Evolutionary conservation across 2,329 filamentous ascomycete genomes (phyloP).

Genomic region (Fusarium sp.): DNA sequence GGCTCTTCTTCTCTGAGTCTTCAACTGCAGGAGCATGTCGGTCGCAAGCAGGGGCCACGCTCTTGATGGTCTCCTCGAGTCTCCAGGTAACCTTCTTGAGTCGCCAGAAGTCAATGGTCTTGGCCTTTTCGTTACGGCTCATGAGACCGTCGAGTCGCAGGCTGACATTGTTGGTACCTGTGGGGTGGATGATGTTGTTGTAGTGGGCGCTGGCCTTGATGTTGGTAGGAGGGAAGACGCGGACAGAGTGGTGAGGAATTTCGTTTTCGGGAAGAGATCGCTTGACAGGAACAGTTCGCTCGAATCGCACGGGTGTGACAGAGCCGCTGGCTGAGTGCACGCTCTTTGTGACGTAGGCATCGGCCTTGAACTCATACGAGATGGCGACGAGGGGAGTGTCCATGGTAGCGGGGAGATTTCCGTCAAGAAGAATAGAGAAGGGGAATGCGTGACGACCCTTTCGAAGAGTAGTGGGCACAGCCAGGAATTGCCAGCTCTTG

Average conservation of each 20-base stretch:
- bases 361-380: slow-evolving; percentile 81
- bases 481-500: slow-evolving; percentile 82
- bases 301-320: slow-evolving; percentile 69
- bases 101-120: slow-evolving; percentile 84
- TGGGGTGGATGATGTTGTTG: slow-evolving; percentile 85
- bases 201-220: slow-evolving; percentile 87
- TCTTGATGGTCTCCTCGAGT: slow-evolving; percentile 87
- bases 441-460: slow-evolving; percentile 80
- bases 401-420: slow-evolving; percentile 85
- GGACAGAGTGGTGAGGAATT: slow-evolving; percentile 86
- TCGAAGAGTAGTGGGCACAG: slow-evolving; percentile 61
- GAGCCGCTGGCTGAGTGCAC: slow-evolving; percentile 50
- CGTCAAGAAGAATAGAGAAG: slow-evolving; percentile 87
- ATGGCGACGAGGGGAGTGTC: slow-evolving; percentile 79
- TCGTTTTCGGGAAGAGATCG: slow-evolving; percentile 81
- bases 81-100: slow-evolving; percentile 93
- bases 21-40: slow-evolving; percentile 70
- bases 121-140: slow-evolving; percentile 72
- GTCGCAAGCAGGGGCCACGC: slow-evolving; percentile 81
- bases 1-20: slow-evolving; percentile 66
- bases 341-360: slow-evolving; percentile 69
- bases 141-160: slow-evolving; percentile 90
- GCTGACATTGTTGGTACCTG: slow-evolving; percentile 81
- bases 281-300: slow-evolving; percentile 77
- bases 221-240: slow-evolving; percentile 96